These are phyloP conservation scores for Lenwebbia sp. DNA, from an alignment of 345 rosid species.

Conservation along the genomic window DNA sequence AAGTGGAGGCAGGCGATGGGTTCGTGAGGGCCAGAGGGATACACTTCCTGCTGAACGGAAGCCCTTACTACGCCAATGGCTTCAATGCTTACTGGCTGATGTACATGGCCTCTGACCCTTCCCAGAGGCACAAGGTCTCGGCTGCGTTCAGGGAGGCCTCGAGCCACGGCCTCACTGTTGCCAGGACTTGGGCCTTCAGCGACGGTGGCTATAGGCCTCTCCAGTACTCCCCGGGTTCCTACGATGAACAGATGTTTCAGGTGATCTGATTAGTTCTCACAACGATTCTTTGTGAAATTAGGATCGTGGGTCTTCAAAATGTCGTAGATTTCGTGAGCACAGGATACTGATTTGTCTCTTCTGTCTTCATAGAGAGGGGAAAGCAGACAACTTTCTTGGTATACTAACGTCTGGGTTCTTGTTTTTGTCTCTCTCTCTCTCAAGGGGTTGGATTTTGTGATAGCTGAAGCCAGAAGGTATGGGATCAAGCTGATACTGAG, in stretches of 20 bases:
- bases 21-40: constrained; percentile 57
- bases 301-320: background rate
- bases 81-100: constrained; percentile 94
- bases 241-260: constrained; percentile 68
- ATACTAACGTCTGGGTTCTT: background rate
- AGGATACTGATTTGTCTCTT: background rate
- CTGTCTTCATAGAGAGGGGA: background rate
- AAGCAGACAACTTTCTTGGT: background rate
- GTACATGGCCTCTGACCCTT: constrained; percentile 66
- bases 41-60: constrained; percentile 54
- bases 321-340: background rate
- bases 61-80: constrained; percentile 75
- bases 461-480: constrained; percentile 66
- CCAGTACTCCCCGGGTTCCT: constrained; percentile 65
- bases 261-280: constrained; percentile 12
- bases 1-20: constrained; percentile 38
- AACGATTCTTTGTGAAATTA: background rate
- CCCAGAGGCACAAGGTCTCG: constrained; percentile 50
- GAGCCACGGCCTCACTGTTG: constrained; percentile 57
- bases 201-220: constrained; percentile 78
- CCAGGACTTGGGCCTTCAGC: constrained; percentile 91
- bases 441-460: constrained; percentile 94
- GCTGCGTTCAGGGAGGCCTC: constrained; percentile 58
- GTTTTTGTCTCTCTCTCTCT: background rate
- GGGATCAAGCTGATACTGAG: constrained; percentile 71